A percentile compares a stretch with the other conserved stretches of the same genome.
Evolutionary conservation across 352 stramenopile genomes (phyloP).

Genomic region (Stramenopiles sp.): DNA sequence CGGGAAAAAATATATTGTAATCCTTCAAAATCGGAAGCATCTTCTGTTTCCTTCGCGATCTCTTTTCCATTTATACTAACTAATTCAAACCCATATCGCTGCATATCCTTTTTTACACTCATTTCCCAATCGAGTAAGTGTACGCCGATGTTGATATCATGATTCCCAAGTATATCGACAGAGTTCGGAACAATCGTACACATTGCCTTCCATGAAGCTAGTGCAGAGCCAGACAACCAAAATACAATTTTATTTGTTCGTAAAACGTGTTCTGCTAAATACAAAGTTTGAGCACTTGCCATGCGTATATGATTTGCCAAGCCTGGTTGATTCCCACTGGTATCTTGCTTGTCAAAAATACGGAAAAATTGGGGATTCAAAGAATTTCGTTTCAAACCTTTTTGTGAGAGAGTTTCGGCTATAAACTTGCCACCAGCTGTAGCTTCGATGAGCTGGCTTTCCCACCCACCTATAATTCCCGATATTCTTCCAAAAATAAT

Average conservation of each 20-base stretch:
- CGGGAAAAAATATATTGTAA: not conserved
- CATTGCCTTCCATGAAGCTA: not conserved
- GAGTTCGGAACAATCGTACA: not conserved
- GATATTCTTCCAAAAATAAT: not conserved
- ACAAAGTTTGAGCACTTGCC: not conserved
- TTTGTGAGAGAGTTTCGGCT: not conserved
- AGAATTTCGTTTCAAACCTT: slow-evolving; percentile 8
- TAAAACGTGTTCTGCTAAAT: slow-evolving; percentile 6
- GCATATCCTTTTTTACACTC: not conserved
- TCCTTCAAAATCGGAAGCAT: not conserved
- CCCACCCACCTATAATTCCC: not conserved
- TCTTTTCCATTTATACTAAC: not conserved
- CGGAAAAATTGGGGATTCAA: not conserved
- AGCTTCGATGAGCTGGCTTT: not conserved
- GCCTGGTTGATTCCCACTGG: not conserved
- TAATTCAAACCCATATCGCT: slow-evolving; percentile 4
- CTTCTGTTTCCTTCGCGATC: not conserved
- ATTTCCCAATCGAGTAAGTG: slow-evolving; percentile 4
- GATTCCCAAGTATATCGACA: not conserved
- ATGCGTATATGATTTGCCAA: not conserved
- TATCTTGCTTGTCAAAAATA: not conserved
- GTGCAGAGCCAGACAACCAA: not conserved
- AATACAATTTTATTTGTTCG: not conserved
- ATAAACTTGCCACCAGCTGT: not conserved
- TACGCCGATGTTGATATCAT: not conserved